Percentiles rank a stretch among this genome's conserved stretches.
Conservation (phyloP, 2,329 filamentous ascomycete species). For the Fusarium equiseti region DNA sequence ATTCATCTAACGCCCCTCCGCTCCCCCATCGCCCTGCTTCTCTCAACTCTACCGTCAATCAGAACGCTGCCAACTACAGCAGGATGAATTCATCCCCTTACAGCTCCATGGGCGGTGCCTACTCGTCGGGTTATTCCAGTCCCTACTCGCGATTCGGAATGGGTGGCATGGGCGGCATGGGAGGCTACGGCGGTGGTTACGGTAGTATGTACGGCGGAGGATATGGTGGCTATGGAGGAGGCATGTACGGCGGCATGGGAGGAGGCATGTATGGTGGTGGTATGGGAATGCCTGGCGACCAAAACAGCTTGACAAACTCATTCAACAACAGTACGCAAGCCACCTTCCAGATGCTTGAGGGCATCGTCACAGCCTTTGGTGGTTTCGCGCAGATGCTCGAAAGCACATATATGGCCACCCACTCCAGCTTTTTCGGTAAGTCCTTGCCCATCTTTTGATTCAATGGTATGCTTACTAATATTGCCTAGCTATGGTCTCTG, state of each 20-base stretch:
- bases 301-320: slow-evolving; percentile 92
- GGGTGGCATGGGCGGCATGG: slow-evolving; percentile 26
- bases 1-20: slow-evolving; percentile 67
- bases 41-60: slow-evolving; percentile 83
- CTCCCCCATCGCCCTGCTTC: slow-evolving; percentile 85
- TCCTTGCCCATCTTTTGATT: neutral
- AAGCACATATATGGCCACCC: slow-evolving; percentile 99
- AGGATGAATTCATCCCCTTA: slow-evolving; percentile 67
- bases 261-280: slow-evolving; percentile 59
- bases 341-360: slow-evolving; percentile 98
- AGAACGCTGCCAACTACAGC: slow-evolving; percentile 88
- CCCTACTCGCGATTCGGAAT: slow-evolving; percentile 59
- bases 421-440: slow-evolving; percentile 97
- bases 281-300: slow-evolving; percentile 77
- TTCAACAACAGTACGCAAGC: slow-evolving; percentile 96
- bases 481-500: slow-evolving; percentile 88
- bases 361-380: slow-evolving; percentile 94
- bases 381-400: slow-evolving; percentile 99
- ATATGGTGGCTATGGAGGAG: slow-evolving; percentile 57
- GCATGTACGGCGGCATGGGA: slow-evolving; percentile 56
- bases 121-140: slow-evolving; percentile 56
- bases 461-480: slow-evolving; percentile 12
- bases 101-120: slow-evolving; percentile 59
- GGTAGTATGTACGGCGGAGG: slow-evolving; percentile 47
- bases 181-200: slow-evolving; percentile 27